Conservation (phyloP, 1,139 yeast species). For the Sugiyamaella neomexicana region DNA sequence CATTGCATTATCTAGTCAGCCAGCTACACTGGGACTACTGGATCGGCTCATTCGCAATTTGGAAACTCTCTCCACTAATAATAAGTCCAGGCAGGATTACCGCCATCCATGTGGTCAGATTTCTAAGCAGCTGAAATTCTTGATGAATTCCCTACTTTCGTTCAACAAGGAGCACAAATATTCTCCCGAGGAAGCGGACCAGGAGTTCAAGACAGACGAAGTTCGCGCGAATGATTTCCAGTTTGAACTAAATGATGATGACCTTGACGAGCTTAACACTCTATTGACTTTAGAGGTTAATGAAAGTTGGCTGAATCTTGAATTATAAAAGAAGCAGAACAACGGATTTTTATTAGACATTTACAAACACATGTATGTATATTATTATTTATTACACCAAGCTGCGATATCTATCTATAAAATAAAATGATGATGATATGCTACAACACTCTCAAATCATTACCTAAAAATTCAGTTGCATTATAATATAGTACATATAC, state of each 20-base stretch:
- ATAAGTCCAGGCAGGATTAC: not conserved
- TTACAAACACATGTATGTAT: too few species aligned
- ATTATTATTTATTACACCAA: slow-evolving; percentile 1
- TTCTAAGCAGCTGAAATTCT: slow-evolving; percentile 14
- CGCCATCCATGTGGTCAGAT: slow-evolving; percentile 17
- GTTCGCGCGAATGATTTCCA: not conserved
- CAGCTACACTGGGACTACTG: slow-evolving; percentile 9
- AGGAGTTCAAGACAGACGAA: not conserved
- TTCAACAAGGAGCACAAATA: slow-evolving; percentile 11
- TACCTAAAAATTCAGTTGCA: not conserved
- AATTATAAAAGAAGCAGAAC: not conserved
- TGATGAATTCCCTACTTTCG: slow-evolving; percentile 13
- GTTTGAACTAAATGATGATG: slow-evolving; percentile 10
- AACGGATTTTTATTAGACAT: too few species aligned
- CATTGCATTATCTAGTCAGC: slow-evolving; percentile 13
- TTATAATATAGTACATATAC: not conserved
- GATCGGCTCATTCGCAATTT: slow-evolving; percentile 13
- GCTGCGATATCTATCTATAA: not conserved
- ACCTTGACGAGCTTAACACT: slow-evolving; percentile 16
- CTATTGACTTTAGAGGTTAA: slow-evolving; percentile 14
- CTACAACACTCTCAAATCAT: not conserved
- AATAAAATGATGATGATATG: not conserved
- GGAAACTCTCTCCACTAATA: slow-evolving; percentile 5
- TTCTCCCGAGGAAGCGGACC: not conserved
- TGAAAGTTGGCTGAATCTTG: slow-evolving; percentile 16